A percentile compares a stretch with the other conserved stretches of the same genome.
Evolutionary conservation across 164 flowering plant species (phyloP).

Genomic region (Litsea cubeba): DNA sequence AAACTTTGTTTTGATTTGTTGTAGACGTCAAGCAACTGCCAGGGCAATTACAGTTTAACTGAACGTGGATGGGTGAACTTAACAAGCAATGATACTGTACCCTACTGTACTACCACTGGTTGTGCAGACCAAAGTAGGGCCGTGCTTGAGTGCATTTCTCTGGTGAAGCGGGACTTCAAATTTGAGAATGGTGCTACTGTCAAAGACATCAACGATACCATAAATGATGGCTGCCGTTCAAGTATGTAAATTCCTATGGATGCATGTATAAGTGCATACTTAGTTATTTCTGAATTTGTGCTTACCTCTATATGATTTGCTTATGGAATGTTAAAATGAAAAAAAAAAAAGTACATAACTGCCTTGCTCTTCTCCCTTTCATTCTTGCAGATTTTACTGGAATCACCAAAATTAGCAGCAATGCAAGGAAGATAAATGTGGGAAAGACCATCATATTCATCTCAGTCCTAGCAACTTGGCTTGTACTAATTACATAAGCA

Average conservation of each 20-base stretch:
- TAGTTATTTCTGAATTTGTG: neutral
- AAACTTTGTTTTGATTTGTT: neutral
- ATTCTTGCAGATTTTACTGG: constrained; percentile 11
- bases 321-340: neutral
- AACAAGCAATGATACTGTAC: neutral
- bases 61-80: constrained; percentile 13
- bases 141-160: constrained; percentile 10
- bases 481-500: neutral
- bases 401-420: neutral
- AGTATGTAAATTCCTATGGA: neutral
- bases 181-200: constrained; percentile 7
- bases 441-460: constrained; percentile 4
- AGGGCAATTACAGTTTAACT: constrained; percentile 1
- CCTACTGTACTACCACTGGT: constrained; percentile 6
- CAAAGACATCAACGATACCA: constrained; percentile 8
- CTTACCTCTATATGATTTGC: neutral
- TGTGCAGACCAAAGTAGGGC: constrained; percentile 11
- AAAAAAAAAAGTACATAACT: neutral
- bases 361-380: neutral
- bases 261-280: too few species aligned
- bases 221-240: constrained; percentile 6
- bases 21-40: constrained; percentile 6
- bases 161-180: constrained; percentile 10
- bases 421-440: neutral
- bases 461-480: constrained; percentile 5